These are phyloP conservation scores for Cystobasidium pallidum DNA, from an alignment of 1,284 basidiomycete species.

Conservation along the genomic window DNA sequence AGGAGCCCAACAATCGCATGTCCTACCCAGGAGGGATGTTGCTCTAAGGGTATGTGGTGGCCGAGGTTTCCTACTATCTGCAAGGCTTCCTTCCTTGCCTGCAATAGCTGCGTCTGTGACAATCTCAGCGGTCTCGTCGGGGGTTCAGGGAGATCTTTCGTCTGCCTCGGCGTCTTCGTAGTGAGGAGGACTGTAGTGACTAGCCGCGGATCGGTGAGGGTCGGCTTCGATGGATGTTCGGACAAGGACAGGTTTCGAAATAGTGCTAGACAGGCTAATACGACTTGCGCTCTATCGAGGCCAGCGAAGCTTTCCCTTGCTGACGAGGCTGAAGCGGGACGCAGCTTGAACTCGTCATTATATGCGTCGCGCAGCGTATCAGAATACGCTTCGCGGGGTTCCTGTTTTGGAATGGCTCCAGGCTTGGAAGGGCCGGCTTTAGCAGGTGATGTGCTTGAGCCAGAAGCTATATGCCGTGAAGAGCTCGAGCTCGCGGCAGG, in stretches of 20 bases:
- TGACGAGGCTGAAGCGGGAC: neutral
- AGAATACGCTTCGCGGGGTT: conserved; percentile 12
- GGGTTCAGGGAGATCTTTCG: conserved; percentile 53
- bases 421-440: conserved; percentile 6
- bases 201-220: conserved; percentile 69
- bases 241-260: conserved; percentile 81
- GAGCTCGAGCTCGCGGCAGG: conserved; percentile 20
- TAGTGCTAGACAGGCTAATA: conserved; percentile 76
- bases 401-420: neutral
- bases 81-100: conserved; percentile 76
- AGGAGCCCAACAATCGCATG: conserved; percentile 44
- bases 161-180: conserved; percentile 55
- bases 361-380: conserved; percentile 3
- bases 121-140: conserved; percentile 59
- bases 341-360: conserved; percentile 29
- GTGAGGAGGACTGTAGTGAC: conserved; percentile 72
- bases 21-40: conserved; percentile 19
- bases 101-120: conserved; percentile 71
- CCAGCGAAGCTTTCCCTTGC: conserved; percentile 58
- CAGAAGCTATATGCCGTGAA: conserved; percentile 34
- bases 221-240: conserved; percentile 70
- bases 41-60: conserved; percentile 61
- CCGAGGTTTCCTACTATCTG: conserved; percentile 72
- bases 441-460: conserved; percentile 54
- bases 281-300: conserved; percentile 67